These are phyloP conservation scores for Alternaria ventricosa DNA, from an alignment of 2,329 filamentous ascomycete species.

Conservation along the genomic window DNA sequence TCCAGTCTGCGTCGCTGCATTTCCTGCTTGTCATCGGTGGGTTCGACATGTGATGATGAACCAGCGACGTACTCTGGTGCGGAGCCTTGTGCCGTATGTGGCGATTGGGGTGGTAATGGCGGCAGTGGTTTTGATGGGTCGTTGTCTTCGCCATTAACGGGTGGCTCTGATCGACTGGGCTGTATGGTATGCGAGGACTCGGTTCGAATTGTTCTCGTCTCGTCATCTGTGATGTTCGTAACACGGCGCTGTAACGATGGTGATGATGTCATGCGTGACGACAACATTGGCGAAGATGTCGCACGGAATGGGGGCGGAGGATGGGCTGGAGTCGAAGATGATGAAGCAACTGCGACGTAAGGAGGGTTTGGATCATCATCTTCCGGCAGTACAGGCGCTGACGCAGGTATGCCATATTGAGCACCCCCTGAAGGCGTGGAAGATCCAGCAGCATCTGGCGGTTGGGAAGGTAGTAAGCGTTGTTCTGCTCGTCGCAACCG, in stretches of 20 bases:
- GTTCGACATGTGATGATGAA: conserved; percentile 42
- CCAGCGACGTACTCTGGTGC: conserved; percentile 37
- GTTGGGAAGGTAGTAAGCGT: conserved; percentile 80
- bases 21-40: conserved; percentile 79
- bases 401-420: conserved; percentile 38
- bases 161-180: conserved; percentile 6
- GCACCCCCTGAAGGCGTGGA: conserved; percentile 50
- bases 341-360: conserved; percentile 29
- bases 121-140: conserved; percentile 27
- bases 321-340: conserved; percentile 27
- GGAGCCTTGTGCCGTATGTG: conserved; percentile 18
- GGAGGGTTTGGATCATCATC: conserved; percentile 36
- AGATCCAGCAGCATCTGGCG: conserved; percentile 60
- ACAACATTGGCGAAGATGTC: conserved; percentile 16
- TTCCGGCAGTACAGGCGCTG: conserved; percentile 46
- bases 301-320: conserved; percentile 37
- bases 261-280: conserved; percentile 10
- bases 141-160: conserved; percentile 12
- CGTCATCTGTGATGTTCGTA: conserved; percentile 20
- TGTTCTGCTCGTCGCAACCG: conserved; percentile 78
- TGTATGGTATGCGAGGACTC: conserved; percentile 36
- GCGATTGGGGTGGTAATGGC: conserved; percentile 27
- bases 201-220: conserved; percentile 20
- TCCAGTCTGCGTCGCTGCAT: conserved; percentile 61
- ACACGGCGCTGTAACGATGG: conserved; percentile 21